Conservation (phyloP, 371 early-diverging fungal genomes). For the Entomophthora muscae region DNA sequence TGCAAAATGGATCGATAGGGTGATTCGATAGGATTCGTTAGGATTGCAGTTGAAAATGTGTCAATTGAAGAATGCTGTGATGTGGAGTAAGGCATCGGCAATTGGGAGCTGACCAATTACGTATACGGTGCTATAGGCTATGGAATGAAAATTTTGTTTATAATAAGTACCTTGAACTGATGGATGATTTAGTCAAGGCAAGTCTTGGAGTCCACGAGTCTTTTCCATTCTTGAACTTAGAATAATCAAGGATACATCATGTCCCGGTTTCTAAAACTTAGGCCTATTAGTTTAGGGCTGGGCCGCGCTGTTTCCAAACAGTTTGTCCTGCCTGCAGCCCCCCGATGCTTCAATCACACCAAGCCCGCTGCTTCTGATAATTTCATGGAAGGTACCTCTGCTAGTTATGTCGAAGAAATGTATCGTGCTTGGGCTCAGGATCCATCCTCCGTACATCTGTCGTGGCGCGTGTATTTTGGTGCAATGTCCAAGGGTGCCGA, state of each 20-base stretch:
- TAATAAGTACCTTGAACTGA: no score
- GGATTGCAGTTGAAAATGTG: no score
- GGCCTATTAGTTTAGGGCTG: background rate
- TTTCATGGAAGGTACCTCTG: slow-evolving; percentile 62
- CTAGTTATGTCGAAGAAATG: slow-evolving; percentile 90
- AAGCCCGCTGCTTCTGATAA: slow-evolving; percentile 16
- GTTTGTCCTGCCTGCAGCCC: background rate
- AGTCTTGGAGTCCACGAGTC: no score
- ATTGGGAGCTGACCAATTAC: no score
- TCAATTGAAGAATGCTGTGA: no score
- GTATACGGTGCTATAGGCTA: no score
- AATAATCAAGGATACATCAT: background rate
- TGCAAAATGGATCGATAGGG: no score
- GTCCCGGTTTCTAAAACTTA: slow-evolving; percentile 2
- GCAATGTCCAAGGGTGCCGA: slow-evolving; percentile 58
- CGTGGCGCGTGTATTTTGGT: slow-evolving; percentile 93
- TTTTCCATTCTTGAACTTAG: no score
- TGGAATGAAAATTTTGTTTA: no score
- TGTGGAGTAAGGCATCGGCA: no score
- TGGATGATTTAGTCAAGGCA: no score
- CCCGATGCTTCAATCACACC: background rate
- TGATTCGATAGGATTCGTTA: no score
- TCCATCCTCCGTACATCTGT: slow-evolving; percentile 81
- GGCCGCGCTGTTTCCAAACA: background rate
- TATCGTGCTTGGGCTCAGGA: slow-evolving; percentile 82